A percentile compares a stretch with the other conserved stretches of the same genome.
These are phyloP conservation scores for Vararia minispora DNA, from an alignment of 768 basidiomycete species.

Conservation along the genomic window DNA sequence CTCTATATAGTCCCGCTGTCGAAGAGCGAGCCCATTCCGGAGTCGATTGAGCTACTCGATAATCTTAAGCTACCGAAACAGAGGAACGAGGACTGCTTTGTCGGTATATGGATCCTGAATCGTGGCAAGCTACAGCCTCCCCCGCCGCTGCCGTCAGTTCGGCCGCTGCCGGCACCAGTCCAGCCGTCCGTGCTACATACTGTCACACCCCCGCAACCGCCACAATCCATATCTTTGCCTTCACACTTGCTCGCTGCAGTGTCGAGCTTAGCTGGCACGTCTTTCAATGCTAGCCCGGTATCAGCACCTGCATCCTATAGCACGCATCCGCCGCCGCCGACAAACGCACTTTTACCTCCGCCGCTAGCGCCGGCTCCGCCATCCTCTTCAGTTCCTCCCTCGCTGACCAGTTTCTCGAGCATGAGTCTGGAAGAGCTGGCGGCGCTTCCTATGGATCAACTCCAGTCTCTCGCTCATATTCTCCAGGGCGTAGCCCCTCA, in stretches of 20 bases:
- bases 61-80: constrained; percentile 56
- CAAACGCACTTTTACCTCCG: neutral
- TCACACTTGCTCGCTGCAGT: no score
- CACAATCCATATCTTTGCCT: no score
- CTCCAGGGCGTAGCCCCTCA: neutral
- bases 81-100: constrained; percentile 53
- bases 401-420: constrained; percentile 9
- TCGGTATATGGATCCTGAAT: constrained; percentile 79
- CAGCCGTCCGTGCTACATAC: constrained; percentile 7
- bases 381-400: constrained; percentile 6
- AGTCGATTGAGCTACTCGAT: constrained; percentile 78
- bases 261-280: no score
- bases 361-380: constrained; percentile 1
- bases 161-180: constrained; percentile 18
- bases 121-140: constrained; percentile 60
- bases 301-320: no score
- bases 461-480: constrained; percentile 2
- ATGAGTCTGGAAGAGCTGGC: constrained; percentile 7
- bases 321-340: neutral
- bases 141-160: constrained; percentile 20
- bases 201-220: constrained; percentile 10
- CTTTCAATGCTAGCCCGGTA: no score
- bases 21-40: constrained; percentile 58
- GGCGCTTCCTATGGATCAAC: constrained; percentile 10
- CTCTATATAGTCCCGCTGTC: constrained; percentile 76